These are phyloP conservation scores for Taxawa tesnikishii DNA, from an alignment of 2,329 filamentous ascomycete genomes.

Conservation along the genomic window DNA sequence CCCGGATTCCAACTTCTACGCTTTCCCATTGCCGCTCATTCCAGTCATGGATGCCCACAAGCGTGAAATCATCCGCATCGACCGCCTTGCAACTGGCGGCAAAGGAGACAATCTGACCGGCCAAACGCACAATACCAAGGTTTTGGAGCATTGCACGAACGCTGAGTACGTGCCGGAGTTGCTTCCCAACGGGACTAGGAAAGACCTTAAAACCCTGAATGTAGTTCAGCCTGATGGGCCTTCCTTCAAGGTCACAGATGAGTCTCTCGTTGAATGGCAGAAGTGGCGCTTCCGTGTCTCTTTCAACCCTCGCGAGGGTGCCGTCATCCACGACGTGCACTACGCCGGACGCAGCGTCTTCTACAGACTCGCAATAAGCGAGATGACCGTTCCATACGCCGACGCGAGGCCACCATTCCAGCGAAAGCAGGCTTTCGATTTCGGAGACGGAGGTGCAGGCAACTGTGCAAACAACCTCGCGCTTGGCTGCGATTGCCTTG, in stretches of 20 bases:
- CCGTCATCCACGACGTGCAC: constrained; percentile 56
- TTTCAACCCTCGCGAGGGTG: constrained; percentile 59
- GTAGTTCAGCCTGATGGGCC: constrained; percentile 60
- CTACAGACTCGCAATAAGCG: constrained; percentile 54
- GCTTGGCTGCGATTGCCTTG: constrained; percentile 57
- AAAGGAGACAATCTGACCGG: constrained; percentile 19
- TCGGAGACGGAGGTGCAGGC: constrained; percentile 56
- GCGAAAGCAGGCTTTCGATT: constrained; percentile 58
- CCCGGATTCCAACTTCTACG: constrained; percentile 19
- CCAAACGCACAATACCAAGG: constrained; percentile 23
- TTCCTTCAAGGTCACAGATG: constrained; percentile 45
- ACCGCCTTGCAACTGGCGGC: constrained; percentile 18
- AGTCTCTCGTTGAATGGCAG: constrained; percentile 33
- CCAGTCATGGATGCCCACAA: constrained; percentile 18
- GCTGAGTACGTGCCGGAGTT: constrained; percentile 37
- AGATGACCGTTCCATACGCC: constrained; percentile 41
- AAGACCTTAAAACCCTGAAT: constrained; percentile 53
- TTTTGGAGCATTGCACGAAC: constrained; percentile 36
- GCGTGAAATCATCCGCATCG: constrained; percentile 24
- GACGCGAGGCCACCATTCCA: constrained; percentile 48
- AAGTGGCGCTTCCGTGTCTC: constrained; percentile 51
- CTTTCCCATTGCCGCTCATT: constrained; percentile 18
- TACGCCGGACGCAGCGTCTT: constrained; percentile 55
- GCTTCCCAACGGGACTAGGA: constrained; percentile 22
- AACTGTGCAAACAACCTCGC: constrained; percentile 54